phyloP scores from a whole-genome alignment of 2,329 filamentous ascomycete genomes.

The Aspergillus oerlinghausenensis region DNA sequence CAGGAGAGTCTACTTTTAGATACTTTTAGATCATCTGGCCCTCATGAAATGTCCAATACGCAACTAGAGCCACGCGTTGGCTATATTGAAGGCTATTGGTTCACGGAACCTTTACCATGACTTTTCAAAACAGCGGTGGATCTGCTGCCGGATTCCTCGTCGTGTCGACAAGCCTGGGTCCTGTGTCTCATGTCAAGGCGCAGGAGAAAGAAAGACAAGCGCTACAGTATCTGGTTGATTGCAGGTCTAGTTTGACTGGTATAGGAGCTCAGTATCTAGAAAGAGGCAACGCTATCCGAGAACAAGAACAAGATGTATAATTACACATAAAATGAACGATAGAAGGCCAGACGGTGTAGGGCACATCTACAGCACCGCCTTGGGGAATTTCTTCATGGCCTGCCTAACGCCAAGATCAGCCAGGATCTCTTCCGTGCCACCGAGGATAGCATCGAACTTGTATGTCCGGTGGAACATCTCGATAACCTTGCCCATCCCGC shows the following conservation, averaged over 20 bases:
- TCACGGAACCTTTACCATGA: too few species aligned
- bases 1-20: neutral
- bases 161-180: slow-evolving; percentile 22
- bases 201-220: neutral
- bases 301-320: neutral
- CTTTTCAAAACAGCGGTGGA: slow-evolving; percentile 24
- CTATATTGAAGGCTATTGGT: slow-evolving; percentile 7
- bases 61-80: neutral
- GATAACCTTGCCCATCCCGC: slow-evolving; percentile 75
- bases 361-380: slow-evolving; percentile 64
- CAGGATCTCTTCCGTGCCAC: slow-evolving; percentile 78
- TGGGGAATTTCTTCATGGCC: slow-evolving; percentile 79
- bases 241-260: neutral
- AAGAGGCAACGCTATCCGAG: neutral
- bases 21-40: neutral
- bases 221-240: neutral
- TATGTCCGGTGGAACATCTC: slow-evolving; percentile 82
- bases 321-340: neutral
- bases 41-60: neutral
- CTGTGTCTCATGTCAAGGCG: slow-evolving; percentile 4
- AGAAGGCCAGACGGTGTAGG: neutral
- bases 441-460: slow-evolving; percentile 75
- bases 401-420: slow-evolving; percentile 78
- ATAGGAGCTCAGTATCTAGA: neutral
- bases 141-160: slow-evolving; percentile 21